These are phyloP conservation scores for Fulvia fulva DNA, from an alignment of 2,329 filamentous ascomycete species.

Conservation along the genomic window DNA sequence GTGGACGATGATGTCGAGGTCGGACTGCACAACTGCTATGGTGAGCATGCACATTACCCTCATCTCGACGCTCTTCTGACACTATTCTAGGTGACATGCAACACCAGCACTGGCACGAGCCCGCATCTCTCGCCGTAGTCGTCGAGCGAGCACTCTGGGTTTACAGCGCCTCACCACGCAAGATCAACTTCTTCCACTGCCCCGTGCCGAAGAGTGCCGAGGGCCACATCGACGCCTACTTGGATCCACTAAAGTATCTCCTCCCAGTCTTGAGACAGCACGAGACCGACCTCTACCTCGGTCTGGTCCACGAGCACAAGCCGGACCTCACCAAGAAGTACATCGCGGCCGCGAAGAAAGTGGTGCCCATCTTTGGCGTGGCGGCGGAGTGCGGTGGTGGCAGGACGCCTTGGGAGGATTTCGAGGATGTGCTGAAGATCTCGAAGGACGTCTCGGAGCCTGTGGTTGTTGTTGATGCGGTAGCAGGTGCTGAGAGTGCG, in stretches of 20 bases:
- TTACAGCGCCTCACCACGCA: slow-evolving; percentile 25
- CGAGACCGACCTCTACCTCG: slow-evolving; percentile 39
- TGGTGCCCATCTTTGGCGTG: slow-evolving; percentile 37
- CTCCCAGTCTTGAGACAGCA: slow-evolving; percentile 30
- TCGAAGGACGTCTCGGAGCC: slow-evolving; percentile 18
- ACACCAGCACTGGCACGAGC: slow-evolving; percentile 45
- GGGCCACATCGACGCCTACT: slow-evolving; percentile 33
- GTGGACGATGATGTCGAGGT: slow-evolving; percentile 39
- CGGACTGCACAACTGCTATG: slow-evolving; percentile 49
- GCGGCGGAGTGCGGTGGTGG: slow-evolving; percentile 43
- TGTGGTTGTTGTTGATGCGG: not conserved
- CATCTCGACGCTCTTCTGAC: not conserved
- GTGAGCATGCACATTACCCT: slow-evolving; percentile 17
- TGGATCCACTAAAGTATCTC: slow-evolving; percentile 35
- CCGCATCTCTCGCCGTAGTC: slow-evolving; percentile 32
- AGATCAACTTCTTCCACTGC: slow-evolving; percentile 43
- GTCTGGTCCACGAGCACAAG: slow-evolving; percentile 40
- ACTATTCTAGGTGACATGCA: slow-evolving; percentile 33
- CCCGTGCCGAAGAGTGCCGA: slow-evolving; percentile 39
- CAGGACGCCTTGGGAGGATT: slow-evolving; percentile 31
- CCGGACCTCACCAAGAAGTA: slow-evolving; percentile 37
- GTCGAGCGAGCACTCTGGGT: slow-evolving; percentile 38
- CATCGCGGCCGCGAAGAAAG: slow-evolving; percentile 36
- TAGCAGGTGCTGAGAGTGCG: not conserved
- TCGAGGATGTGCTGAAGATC: slow-evolving; percentile 26